Evolutionary conservation across 2,329 filamentous ascomycete species (phyloP), one percentile per base, ranked within the genome.

Genomic region (Penicillium crustosum): DNA sequence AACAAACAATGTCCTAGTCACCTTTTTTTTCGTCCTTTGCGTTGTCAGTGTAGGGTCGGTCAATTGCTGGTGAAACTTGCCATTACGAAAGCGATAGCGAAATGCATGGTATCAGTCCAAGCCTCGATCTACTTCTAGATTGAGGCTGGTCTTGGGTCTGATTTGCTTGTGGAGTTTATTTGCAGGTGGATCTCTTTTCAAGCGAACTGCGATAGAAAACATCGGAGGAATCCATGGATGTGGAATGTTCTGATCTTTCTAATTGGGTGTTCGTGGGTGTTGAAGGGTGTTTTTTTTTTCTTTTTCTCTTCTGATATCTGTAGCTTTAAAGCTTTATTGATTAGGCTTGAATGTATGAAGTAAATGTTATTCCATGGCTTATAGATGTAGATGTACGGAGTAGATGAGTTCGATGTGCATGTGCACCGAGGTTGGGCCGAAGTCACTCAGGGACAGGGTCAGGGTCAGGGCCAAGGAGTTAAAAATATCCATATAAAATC

Each of bases 131-230:
- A 35, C 17, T 23, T 49, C 38, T 23, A 10, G 27, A 36, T 45
- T n/a, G 39, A 42, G 23, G 23, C 48, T 21, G 53, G 15, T n/a
- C 33, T 36, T 44, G 41, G 47, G 47, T 29, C 12, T 44, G 53
- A 36, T 38, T 43, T 55, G 47, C 45, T 43, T 44, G 31, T 51
- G 53, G 53, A 51, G 53, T 55, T 51, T 55, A 21, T 51, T 36
- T 44, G 53, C 45, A 42, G 47, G 39, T 36, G 27, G 45, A 51
- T 36, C 33, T 50, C 27, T 51, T 36, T 44, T 49, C 45, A 55
- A 44, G 53, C 38, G 53, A 55, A 50, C 39, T 55, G 21, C 36
- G 35, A 35, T 41, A 21, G 27, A 49, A 35, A 35, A 33, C 21
- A 19, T 39, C 19, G 36, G 17, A 27, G 36, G n/a, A 15, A 42